Evolutionary conservation across 192 early-diverging fungal species (phyloP).

Genomic region (Chytriomyces confervae): DNA sequence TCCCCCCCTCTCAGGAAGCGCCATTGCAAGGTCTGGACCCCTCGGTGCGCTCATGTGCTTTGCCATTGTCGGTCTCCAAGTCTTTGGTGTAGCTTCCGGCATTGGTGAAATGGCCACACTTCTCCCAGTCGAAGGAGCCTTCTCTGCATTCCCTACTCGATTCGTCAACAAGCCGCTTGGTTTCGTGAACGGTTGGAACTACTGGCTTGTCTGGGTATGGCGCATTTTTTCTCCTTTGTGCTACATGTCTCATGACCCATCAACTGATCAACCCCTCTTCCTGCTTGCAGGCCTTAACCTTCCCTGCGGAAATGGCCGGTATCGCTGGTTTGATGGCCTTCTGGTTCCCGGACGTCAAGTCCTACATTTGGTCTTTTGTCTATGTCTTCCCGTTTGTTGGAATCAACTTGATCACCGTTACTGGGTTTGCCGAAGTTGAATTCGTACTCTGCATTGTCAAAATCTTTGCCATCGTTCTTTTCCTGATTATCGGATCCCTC

Average conservation of each 20-base stretch:
- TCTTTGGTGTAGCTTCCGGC: slow-evolving; percentile 59
- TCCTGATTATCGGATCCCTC: slow-evolving; percentile 77
- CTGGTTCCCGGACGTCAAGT: slow-evolving; percentile 56
- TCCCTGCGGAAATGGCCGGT: slow-evolving; percentile 73
- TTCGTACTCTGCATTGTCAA: slow-evolving; percentile 84
- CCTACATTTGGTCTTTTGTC: slow-evolving; percentile 54
- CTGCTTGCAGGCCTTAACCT: not conserved
- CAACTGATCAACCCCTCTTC: too few species aligned
- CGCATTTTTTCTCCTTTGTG: slow-evolving; percentile 11
- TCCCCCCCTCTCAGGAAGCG: slow-evolving; percentile 2
- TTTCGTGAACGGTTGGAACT: slow-evolving; percentile 44
- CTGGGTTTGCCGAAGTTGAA: slow-evolving; percentile 73
- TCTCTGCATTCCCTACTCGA: slow-evolving; percentile 76
- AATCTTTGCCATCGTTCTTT: slow-evolving; percentile 78
- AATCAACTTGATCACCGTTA: slow-evolving; percentile 67
- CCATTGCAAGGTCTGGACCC: slow-evolving; percentile 61
- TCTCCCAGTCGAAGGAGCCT: slow-evolving; percentile 74
- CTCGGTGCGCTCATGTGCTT: not conserved
- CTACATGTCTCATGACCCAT: not conserved
- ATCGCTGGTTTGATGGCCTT: slow-evolving; percentile 74
- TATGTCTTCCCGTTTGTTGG: slow-evolving; percentile 60
- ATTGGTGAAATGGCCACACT: slow-evolving; percentile 79
- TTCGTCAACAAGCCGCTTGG: slow-evolving; percentile 76
- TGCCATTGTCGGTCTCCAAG: slow-evolving; percentile 9
- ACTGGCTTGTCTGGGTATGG: slow-evolving; percentile 39